Conservation (phyloP, 495 filamentous ascomycete genomes). For the Neurospora africana region DNA sequence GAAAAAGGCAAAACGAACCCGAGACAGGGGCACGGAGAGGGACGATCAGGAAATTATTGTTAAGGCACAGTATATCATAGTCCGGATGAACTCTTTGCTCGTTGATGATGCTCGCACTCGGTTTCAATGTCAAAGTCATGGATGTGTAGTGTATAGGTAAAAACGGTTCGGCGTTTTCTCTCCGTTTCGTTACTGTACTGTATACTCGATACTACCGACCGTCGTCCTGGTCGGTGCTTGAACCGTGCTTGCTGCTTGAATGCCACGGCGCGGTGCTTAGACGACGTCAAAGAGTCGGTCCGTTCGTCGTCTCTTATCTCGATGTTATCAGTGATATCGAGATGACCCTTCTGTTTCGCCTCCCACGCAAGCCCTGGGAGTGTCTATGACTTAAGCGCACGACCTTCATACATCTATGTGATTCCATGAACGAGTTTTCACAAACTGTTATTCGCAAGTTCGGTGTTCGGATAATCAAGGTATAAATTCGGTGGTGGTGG, state of each 20-base stretch:
- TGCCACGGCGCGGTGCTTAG: not conserved
- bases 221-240: not conserved
- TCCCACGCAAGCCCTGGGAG: not conserved
- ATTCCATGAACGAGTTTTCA: not conserved
- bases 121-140: not conserved
- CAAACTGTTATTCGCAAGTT: not conserved
- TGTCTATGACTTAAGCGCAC: not conserved
- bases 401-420: too few relatives aligned
- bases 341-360: not conserved
- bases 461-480: not conserved
- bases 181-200: not conserved
- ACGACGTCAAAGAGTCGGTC: not conserved
- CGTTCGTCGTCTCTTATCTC: not conserved
- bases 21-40: not conserved
- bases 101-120: not conserved
- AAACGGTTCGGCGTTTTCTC: not conserved
- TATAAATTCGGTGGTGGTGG: not conserved
- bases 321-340: not conserved
- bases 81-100: not conserved
- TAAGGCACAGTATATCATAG: not conserved
- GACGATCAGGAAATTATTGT: not conserved
- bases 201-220: too few relatives aligned
- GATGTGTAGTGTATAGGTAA: not conserved
- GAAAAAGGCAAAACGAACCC: not conserved
- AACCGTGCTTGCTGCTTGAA: not conserved